Conservation (phyloP, 164 flowering plant genomes). For the Vitis amurensis region DNA sequence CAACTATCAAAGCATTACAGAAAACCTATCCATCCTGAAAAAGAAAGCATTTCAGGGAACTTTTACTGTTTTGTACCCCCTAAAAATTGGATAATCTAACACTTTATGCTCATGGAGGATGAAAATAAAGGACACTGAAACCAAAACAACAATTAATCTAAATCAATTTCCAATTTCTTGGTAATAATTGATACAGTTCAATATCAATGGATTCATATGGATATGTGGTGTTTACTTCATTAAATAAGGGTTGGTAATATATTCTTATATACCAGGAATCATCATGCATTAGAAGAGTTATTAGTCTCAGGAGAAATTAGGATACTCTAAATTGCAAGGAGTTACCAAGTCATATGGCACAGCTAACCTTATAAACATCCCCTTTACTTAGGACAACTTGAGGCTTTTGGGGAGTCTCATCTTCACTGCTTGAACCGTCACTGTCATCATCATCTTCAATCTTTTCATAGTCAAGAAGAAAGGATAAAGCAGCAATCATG, state of each 20-base stretch:
- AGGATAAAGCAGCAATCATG: conserved; percentile 75
- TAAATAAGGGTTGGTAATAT: too few relatives aligned
- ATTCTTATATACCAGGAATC: too few relatives aligned
- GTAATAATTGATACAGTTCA: background rate
- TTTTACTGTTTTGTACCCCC: too few relatives aligned
- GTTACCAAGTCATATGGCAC: background rate
- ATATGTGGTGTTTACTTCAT: background rate
- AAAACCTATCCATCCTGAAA: too few relatives aligned
- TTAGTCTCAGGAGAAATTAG: too few relatives aligned
- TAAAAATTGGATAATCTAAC: too few relatives aligned
- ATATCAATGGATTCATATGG: background rate
- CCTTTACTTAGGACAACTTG: conserved; percentile 60
- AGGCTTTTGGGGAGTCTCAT: conserved; percentile 51
- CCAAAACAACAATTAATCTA: background rate
- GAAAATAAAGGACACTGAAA: conserved; percentile 2
- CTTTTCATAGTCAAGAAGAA: conserved; percentile 87
- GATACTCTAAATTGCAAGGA: background rate
- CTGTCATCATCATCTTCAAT: conserved; percentile 65
- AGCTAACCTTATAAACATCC: conserved; percentile 74
- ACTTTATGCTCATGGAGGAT: too few relatives aligned
- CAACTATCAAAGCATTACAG: too few relatives aligned
- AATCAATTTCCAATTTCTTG: background rate
- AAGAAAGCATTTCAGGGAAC: too few relatives aligned
- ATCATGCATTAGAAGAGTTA: too few relatives aligned
- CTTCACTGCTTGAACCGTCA: conserved; percentile 76